phyloP scores from a whole-genome alignment of 2,329 filamentous ascomycete genomes.

The Clonostachys rosea region DNA sequence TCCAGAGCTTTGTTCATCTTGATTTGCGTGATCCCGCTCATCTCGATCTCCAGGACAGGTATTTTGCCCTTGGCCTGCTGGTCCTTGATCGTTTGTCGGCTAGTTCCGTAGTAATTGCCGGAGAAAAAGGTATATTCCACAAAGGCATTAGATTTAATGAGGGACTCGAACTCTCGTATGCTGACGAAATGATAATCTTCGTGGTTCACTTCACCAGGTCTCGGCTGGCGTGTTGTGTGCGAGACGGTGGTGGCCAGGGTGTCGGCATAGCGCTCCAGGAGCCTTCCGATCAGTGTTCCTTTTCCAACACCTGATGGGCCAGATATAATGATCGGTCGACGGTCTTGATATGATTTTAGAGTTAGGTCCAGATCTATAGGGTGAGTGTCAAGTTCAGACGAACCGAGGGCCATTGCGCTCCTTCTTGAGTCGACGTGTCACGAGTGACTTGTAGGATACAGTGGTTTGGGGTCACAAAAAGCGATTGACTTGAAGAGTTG shows the following conservation, averaged over 20 bases:
- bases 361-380: too few species aligned
- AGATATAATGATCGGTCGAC: conserved; percentile 70
- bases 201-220: conserved; percentile 70
- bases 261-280: conserved; percentile 54
- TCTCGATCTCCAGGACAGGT: conserved; percentile 91
- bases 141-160: conserved; percentile 67
- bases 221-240: conserved; percentile 77
- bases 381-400: too few species aligned
- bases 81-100: conserved; percentile 71
- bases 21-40: conserved; percentile 92
- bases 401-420: too few species aligned
- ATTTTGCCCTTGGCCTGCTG: conserved; percentile 66
- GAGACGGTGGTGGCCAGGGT: conserved; percentile 52
- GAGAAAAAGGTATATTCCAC: conserved; percentile 85
- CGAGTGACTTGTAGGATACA: too few species aligned
- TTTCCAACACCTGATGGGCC: conserved; percentile 79
- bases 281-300: conserved; percentile 70
- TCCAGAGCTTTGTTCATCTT: conserved; percentile 63
- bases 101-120: conserved; percentile 83
- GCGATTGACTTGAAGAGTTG: too few species aligned
- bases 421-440: too few species aligned
- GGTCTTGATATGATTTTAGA: conserved; percentile 19
- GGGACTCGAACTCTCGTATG: conserved; percentile 59
- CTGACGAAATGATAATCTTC: conserved; percentile 79
- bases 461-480: too few species aligned